Percentiles rank a stretch among this genome's conserved stretches.
These are phyloP conservation scores for Cylindrotheca fusiformis DNA, from an alignment of 108 stramenopile genomes.

Conservation along the genomic window DNA sequence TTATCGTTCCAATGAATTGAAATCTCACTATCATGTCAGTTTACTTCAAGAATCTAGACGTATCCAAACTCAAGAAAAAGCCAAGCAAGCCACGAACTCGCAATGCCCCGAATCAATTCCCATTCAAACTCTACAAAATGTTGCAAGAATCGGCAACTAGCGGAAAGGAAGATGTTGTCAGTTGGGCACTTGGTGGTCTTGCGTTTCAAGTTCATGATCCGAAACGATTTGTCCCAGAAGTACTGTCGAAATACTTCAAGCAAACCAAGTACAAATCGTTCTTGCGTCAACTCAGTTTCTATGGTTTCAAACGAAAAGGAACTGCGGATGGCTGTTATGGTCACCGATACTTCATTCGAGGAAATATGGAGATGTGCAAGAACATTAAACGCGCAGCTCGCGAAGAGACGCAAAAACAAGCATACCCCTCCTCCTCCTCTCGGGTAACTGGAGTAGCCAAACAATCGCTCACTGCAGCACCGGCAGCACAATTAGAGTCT, in stretches of 20 bases:
- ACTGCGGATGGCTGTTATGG: neutral
- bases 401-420: neutral
- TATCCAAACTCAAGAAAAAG: neutral
- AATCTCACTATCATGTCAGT: too few relatives aligned
- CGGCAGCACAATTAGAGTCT: too few relatives aligned
- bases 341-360: neutral
- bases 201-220: slow-evolving; percentile 53
- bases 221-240: slow-evolving; percentile 40
- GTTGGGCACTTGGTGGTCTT: slow-evolving; percentile 62
- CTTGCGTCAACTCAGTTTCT: slow-evolving; percentile 46
- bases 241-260: slow-evolving; percentile 48
- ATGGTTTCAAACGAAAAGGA: neutral
- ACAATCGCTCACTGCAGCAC: too few relatives aligned
- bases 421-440: neutral
- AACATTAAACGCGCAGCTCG: neutral
- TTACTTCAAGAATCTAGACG: slow-evolving; percentile 1
- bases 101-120: slow-evolving; percentile 14
- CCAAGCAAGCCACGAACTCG: slow-evolving; percentile 1
- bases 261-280: slow-evolving; percentile 53
- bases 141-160: slow-evolving; percentile 35
- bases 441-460: too few relatives aligned
- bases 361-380: neutral
- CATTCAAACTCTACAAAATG: slow-evolving; percentile 40
- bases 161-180: slow-evolving; percentile 43
- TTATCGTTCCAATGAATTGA: too few relatives aligned